Base-by-base conservation (phyloP, 805 yeast genomes). In the Tetrapisispora fleetii region DNA sequence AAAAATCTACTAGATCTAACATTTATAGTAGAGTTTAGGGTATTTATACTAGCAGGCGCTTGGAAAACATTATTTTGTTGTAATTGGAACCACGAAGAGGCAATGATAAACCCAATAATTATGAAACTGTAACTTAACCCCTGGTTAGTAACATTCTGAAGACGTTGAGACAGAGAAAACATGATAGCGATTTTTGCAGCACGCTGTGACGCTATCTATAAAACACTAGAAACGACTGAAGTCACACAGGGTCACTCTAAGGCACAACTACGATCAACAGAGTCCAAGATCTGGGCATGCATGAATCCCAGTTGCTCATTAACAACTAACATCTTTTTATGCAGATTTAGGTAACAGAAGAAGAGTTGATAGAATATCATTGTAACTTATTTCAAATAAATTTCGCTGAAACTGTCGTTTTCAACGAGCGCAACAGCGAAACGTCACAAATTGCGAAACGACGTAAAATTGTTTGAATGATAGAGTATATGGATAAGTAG, bases 1-100 rank as follows among this genome's bases (percentile, higher is more conserved):
- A 75, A 83, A 51, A 75, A 72, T 56, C 79, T 79, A 55, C 80
- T 80, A 53, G 72, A 68, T 58, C 76, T 81, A 32, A 76, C 51
- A 50, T 68, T 71, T 11, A 79, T 70, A 17, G 63, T 62, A 56
- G 72, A 64, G 19, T 51, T 53, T 41, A 76, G 63, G 44, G 68
- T 53, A 18, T 69, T 64, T 16, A 72, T 48, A 1, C 72, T 57
- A 19, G 76, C 53, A 22, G 72, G 65, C 14, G 76, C 43, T 1
- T 57, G 41, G 69, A 77, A 76, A 5, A 72, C 84, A 46, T 74
- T 68, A 45, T 65, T 64, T 9, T 60, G 43, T 47, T 70, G 66
- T 45, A 83, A 69, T 56, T 81, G 85, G 14, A 67, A 47, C 52
- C 74, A 62, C 4, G 83, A 76, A 1, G 79, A 55, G 2, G 73